Evolutionary conservation across 169 alveolate species (phyloP), one percentile per base, ranked within the genome.

Genomic region (Condylostoma magnum): DNA sequence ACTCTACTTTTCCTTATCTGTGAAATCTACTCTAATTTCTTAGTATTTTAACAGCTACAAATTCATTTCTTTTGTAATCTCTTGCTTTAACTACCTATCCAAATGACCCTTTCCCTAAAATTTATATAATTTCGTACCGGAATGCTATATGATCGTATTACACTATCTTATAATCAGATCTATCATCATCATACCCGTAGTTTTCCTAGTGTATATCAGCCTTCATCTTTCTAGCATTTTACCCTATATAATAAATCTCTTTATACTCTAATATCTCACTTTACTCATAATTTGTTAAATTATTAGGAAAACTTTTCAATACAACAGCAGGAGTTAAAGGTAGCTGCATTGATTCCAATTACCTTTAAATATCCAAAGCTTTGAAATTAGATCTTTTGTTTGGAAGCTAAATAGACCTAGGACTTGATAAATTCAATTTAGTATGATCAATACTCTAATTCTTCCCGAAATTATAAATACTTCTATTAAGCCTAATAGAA

Each of bases 91-190:
- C 41, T 0, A 90, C 94, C 22, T 82, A 82, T 33, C 96, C 96
- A 73, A 88, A 91, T 3, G 92, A 79, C 0, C 96, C 96, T 55
- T 88, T 85, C 8, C 96, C 96, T 25, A 86, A 48, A 34, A 66
- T 33, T 53, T 77, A 80, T n/a, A 73, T 41, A 28, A 89, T 63
- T 58, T 89, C 93, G 75, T 80, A 89, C 57, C 95, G 60, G 60
- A 82, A 89, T 22, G 83, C 82, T 44, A 89, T 76, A 63, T 89
- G 92, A 43, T 75, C 87, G 10, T 76, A 71, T 37, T 58, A 51
- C 30, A 53, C 55, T 53, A 75, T 72, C 56, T 47, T 76, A 73
- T 89, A 89, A 54, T 89, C 89, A 33, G 91, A 89, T 27, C 83
- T 87, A 65, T 82, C 81, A 70, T 85, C 91, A 70, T 89, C 90